Base-by-base conservation (phyloP, 371 early-diverging fungal species). In the Syncephalastrum monosporum region DNA sequence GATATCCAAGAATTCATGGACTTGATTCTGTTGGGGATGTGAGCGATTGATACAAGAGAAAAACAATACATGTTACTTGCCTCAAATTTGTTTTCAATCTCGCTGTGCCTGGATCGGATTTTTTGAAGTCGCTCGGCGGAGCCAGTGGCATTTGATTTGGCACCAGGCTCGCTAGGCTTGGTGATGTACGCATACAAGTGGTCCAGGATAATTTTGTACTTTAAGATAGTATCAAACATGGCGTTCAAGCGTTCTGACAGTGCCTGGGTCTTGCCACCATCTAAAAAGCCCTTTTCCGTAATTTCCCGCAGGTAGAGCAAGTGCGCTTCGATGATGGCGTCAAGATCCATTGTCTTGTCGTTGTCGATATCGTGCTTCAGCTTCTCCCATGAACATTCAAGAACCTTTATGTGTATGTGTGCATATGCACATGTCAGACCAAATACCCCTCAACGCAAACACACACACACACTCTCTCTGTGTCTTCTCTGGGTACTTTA, bases 331-430 rank as follows among this genome's bases (percentile, higher is more conserved):
- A 90, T 91, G 46, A 91, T 68, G 2, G 71, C 69, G 61, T 93
- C 92, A 17, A 92, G 61, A 67, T 91, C 92, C 3, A 81, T 83
- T 10, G 81, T 77, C 41, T 82, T 76, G 53, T 72, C 74, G 21
- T 81, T 64, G 12, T 59, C 33, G 16, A 93, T 79, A 44, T 82
- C 71, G 16, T 74, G 78, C 8, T 77, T 64, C 19, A 98, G 74
- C 64, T 88, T 88, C 38, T 83, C 86, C 96, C 97, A 98, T 0
- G 95, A 89, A 53, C 89, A 88, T 71, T 96, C 97, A 19, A 97
- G 78, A 10, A 93, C 93, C 81, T 92, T 92, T 52, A 10, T 25
- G 14, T 4, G 27, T 19, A 56, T 44, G n/a, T 21, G 21, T 21
- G 21, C 21, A 21, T 21, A 21, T 21, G 21, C 21, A 21, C 12